phyloP scores from a whole-genome alignment of 768 basidiomycete genomes.

The Tylopilus intermedius region DNA sequence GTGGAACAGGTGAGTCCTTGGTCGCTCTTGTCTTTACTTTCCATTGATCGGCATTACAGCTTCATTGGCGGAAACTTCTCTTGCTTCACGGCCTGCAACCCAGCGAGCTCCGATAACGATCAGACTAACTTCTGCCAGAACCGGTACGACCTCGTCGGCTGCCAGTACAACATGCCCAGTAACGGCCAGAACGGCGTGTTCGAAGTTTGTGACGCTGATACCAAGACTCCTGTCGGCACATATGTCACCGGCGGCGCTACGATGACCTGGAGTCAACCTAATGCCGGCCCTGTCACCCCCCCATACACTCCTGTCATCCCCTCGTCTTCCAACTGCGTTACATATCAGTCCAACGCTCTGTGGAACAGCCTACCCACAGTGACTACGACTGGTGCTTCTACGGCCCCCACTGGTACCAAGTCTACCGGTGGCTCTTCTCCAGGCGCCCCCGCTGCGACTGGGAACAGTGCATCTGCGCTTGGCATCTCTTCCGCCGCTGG shows the following conservation, averaged over 20 bases:
- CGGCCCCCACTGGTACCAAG: slow-evolving; percentile 3
- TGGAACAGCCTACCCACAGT: slow-evolving; percentile 28
- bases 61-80: slow-evolving; percentile 65
- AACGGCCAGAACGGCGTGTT: slow-evolving; percentile 53
- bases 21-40: neutral
- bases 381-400: neutral
- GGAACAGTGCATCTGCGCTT: slow-evolving; percentile 21
- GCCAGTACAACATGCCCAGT: slow-evolving; percentile 68
- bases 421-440: slow-evolving; percentile 13
- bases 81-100: slow-evolving; percentile 76
- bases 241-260: slow-evolving; percentile 40
- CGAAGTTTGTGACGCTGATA: slow-evolving; percentile 61
- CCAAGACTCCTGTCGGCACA: slow-evolving; percentile 57
- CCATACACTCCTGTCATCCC: slow-evolving; percentile 42
- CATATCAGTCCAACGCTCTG: slow-evolving; percentile 33
- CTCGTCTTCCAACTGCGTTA: slow-evolving; percentile 42
- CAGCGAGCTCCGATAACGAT: slow-evolving; percentile 29
- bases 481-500: slow-evolving; percentile 31
- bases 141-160: slow-evolving; percentile 69
- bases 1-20: slow-evolving; percentile 54
- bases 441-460: slow-evolving; percentile 14
- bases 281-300: slow-evolving; percentile 25
- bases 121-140: slow-evolving; percentile 60
- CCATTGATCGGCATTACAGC: slow-evolving; percentile 14
- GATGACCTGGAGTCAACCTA: slow-evolving; percentile 41